Base-by-base conservation (phyloP, 768 basidiomycete species). In the Rhodotorula toruloides region DNA sequence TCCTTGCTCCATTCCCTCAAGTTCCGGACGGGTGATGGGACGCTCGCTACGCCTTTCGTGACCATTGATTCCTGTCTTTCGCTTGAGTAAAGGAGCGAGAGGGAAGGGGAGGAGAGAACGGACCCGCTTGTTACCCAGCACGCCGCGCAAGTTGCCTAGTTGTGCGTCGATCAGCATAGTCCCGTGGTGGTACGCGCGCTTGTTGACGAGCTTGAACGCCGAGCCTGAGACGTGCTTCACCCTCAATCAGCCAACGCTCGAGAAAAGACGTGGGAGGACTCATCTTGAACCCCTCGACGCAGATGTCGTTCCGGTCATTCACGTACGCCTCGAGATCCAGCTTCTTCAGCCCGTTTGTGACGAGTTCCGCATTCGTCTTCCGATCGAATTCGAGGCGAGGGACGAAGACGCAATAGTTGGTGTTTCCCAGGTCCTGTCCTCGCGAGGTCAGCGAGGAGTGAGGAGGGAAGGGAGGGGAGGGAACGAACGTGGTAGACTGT, bases 101-200 rank as follows among this genome's bases (percentile, higher is more conserved):
- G n/a, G 31, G 16, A 17, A 37, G 16, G n/a, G 54, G 29, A 40
- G 29, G 44, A 25, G n/a, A 16, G 44, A 63, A 68, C 80, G 59
- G 65, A 88, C 90, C 79, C 88, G 87, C 59, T 83, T 79, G 0
- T 82, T 81, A 19, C 80, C 84, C 54, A 98, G 80, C 16, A 91
- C 78, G 67, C 87, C 84, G 0, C 89, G 87, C 13, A 99, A 79
- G 11, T 83, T 81, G 40, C 83, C 80, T 36, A 97, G 82, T 52
- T 82, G 79, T 6, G 91, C 91, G 13, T 89, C 87, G 29, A 98
- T 88, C 34, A 99, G 84, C 96, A 99, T 99, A 22, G 96, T 99
- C 0, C 96, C 96, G 73, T 99, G 96, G 73, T 98, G 94, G 78
- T 97, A 98, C 12, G 92, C 91, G 36, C 96, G 82, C 58, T 85